Base-by-base conservation (phyloP, 192 early-diverging fungal genomes). In the Backusella mclennaniae region DNA sequence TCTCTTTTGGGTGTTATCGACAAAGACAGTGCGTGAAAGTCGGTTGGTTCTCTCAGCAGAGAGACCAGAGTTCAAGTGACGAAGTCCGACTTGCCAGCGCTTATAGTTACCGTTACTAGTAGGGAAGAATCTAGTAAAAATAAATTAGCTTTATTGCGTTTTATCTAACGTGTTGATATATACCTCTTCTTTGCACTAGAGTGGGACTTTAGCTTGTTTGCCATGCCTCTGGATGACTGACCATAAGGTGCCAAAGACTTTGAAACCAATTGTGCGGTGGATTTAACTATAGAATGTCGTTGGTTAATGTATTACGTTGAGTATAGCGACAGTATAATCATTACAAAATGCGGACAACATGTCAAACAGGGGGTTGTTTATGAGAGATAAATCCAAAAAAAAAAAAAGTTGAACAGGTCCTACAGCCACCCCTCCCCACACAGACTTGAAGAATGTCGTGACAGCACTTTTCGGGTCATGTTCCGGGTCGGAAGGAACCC, bases 131-230 rank as follows among this genome's bases (percentile, higher is more conserved):
- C 82, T 84, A 70, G n/a, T 4, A 68, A 15, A 66, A 33, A 33
- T 3, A 33, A 33, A 3, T 33, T 33, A 3, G 33, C 33, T 33
- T 33, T 33, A 33, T 33, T 33, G 0, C 1, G 2, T 33, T 33
- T 33, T 33, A 33, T 1, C 2, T 33, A 33, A 33, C 33, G 33
- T 33, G 33, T 33, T 33, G 33, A 33, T 33, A 33, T 42, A 26
- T 80, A 80, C 82, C 82, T 77, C 76, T 84, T 84, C 66, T 84
- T 84, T 38, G 82, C 82, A 42, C 82, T 79, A 35, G 82, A 84
- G 44, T 84, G 82, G 15, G 82, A 74, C 67, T 84, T 84, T 19
- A 84, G 44, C 74, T 84, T 84, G 33, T 76, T 39, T 23, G 76
- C 67, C 80, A 82, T 82, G 46, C 21, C 36, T 39, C 80, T 66